Base-by-base conservation (phyloP, 371 early-diverging fungal genomes). In the Syncephalastrum racemosum region DNA sequence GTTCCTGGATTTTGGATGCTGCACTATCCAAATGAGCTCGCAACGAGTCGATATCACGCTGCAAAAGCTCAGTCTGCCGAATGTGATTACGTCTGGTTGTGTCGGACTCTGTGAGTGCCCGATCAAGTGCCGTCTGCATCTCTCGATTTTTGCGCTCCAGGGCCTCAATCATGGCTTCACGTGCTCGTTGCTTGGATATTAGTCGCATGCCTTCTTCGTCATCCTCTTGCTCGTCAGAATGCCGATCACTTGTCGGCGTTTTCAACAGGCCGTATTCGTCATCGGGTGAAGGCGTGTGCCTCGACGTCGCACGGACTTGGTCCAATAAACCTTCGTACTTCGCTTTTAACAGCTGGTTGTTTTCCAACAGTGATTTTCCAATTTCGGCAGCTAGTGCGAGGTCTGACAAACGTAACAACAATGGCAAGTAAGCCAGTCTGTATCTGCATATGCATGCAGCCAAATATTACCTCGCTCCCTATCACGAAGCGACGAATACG, bases 301-400 rank as follows among this genome's bases (percentile, higher is more conserved):
- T 25, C 44, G 45, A 20, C 45, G 42, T 20, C 44, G 36, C 42
- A 19, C 40, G 25, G 0, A 74, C 66, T 50, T 79, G 73, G 7
- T 73, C 62, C 40, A 81, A 48, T 22, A 80, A 19, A 36, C 63
- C 67, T 36, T 83, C 78, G 56, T 73, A 75, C 50, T 77, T 74
- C 12, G 69, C 56, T 54, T 79, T 68, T 24, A 82, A 62, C 16
- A 46, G 58, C 23, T 61, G 55, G 56, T 82, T 79, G 41, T 75
- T 66, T 49, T 75, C 75, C 48, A 79, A 50, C n/a, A 82, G 59
- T 41, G 67, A 66, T 47, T 74, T 68, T 36, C 82, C 83, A 54
- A 85, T 74, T 66, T 81, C 72, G 24, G 83, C 83, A 15, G 82
- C 85, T 25, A 82, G 56, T 12, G 63, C 58, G 24, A 83, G 69